A percentile compares a stretch with the other conserved stretches of the same genome.
Conservation (phyloP, 2,329 filamentous ascomycete genomes). For the Rutstroemia sp. region DNA sequence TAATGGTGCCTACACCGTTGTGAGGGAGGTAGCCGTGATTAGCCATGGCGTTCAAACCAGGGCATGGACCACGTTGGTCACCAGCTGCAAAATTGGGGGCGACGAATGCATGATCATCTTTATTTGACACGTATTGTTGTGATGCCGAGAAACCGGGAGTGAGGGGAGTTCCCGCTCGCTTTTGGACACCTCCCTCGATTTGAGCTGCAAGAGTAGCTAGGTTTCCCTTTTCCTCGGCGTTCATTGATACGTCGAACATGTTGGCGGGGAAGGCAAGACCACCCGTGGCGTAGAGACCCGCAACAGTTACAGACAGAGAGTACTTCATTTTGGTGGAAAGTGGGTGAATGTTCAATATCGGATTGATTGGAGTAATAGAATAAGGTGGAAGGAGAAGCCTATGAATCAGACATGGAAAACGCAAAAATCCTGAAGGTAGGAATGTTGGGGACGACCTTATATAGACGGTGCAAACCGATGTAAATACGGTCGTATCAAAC, state of each 20-base stretch:
- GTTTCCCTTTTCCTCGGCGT: slow-evolving; percentile 14
- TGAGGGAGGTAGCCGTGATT: slow-evolving; percentile 37
- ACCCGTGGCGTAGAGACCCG: slow-evolving; percentile 9
- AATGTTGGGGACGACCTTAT: no score
- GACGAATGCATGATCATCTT: slow-evolving; percentile 15
- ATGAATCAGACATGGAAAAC: not conserved
- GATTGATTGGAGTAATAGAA: not conserved
- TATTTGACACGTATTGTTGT: slow-evolving; percentile 20
- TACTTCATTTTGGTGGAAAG: slow-evolving; percentile 13
- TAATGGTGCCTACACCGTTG: slow-evolving; percentile 29
- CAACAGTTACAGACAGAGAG: slow-evolving; percentile 2
- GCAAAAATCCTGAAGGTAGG: not conserved
- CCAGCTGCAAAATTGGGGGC: not conserved
- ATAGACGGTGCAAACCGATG: no score
- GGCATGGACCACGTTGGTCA: slow-evolving; percentile 28
- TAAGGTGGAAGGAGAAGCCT: not conserved
- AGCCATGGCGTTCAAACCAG: slow-evolving; percentile 36
- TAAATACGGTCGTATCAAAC: no score
- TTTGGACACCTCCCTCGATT: slow-evolving; percentile 12
- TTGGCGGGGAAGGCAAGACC: slow-evolving; percentile 16
- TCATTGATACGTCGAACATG: slow-evolving; percentile 18
- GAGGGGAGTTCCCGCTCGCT: not conserved
- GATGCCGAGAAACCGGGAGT: slow-evolving; percentile 14
- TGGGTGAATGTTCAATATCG: not conserved
- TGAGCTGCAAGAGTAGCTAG: slow-evolving; percentile 11